Base-by-base conservation (phyloP, 2,329 filamentous ascomycete species). In the Boeremia exigua region DNA sequence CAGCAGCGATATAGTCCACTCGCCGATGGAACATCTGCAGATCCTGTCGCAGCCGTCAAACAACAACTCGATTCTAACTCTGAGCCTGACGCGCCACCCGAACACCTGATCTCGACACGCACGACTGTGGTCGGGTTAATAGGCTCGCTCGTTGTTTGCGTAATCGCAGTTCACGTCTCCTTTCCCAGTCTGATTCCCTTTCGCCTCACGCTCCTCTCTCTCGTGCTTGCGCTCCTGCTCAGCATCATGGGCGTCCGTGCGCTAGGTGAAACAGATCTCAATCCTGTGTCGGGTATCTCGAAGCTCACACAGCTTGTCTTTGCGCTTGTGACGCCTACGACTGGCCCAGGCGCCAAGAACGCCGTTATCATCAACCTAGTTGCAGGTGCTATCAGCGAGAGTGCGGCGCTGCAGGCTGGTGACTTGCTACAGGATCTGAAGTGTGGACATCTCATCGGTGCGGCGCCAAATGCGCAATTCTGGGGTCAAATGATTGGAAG, bases 391-490 rank as follows among this genome's bases (percentile, higher is more conserved):
- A 88, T 99, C 28, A 89, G 86, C 10, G 90, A 93, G 74, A 87
- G 88, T 4, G 90, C 95, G 5, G 95, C 95, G 3, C 81, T 98
- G 4, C 95, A 99, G 79, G 94, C 95, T 2, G 95, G 95, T 8
- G 95, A 99, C 75, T 86, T 99, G 51, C 91, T 99, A 84, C 95
- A 99, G 73, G 95, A 99, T 72, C 84, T 99, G 28, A 99, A 99
- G 75, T 97, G 95, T 0, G 95, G 95, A 0, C 93, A 99, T 75
- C 80, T 99, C 0, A 84, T 99, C 0, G 93, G 94, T 10, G 95
- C 95, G 0, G 90, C 92, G 3, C 95, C 95, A 0, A 95, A 90
- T 66, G 95, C 95, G 0, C 95, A 99, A 69, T 99, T 99, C 73
- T 97, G 91, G 83, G 95, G 95, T 0, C 95, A 99, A 72, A 86